These are phyloP conservation scores for Globisporangium echinulatum DNA, from an alignment of 352 stramenopile genomes.

Conservation along the genomic window DNA sequence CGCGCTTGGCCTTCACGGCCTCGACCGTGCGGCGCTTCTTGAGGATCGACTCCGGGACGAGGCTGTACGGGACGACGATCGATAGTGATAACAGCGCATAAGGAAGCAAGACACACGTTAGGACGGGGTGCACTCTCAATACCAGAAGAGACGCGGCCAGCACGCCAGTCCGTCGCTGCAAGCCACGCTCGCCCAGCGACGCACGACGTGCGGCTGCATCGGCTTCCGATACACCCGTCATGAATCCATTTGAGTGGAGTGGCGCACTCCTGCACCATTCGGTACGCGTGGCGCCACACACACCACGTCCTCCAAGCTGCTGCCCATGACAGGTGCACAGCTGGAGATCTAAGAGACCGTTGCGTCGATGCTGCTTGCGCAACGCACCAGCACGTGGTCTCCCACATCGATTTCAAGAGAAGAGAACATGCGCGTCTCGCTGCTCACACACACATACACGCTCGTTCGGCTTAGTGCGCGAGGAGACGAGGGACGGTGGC, in stretches of 20 bases:
- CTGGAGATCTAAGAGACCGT: constrained; percentile 53
- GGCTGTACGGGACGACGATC: constrained; percentile 27
- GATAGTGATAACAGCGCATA: neutral
- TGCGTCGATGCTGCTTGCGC: neutral
- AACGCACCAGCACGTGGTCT: neutral
- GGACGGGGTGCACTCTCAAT: constrained; percentile 59
- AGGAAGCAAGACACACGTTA: constrained; percentile 37
- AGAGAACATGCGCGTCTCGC: constrained; percentile 26
- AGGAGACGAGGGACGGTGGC: neutral
- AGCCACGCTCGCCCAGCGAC: neutral
- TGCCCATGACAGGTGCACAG: constrained; percentile 49
- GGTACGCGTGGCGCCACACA: constrained; percentile 42
- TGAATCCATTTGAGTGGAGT: constrained; percentile 87
- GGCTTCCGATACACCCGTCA: constrained; percentile 72
- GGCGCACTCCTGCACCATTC: constrained; percentile 10
- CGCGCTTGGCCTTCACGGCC: constrained; percentile 84
- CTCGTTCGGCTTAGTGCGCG: too few species aligned
- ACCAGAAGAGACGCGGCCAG: constrained; percentile 9
- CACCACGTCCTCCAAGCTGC: constrained; percentile 80
- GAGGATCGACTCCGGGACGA: constrained; percentile 86
- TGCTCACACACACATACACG: neutral
- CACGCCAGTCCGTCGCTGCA: constrained; percentile 3
- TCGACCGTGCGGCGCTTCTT: constrained; percentile 89
- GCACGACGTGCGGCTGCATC: neutral
- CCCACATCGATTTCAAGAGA: constrained; percentile 86